Evolutionary conservation across 352 stramenopile species (phyloP), one percentile per base, ranked within the genome.

Genomic region (Phytophthora hybrid): DNA sequence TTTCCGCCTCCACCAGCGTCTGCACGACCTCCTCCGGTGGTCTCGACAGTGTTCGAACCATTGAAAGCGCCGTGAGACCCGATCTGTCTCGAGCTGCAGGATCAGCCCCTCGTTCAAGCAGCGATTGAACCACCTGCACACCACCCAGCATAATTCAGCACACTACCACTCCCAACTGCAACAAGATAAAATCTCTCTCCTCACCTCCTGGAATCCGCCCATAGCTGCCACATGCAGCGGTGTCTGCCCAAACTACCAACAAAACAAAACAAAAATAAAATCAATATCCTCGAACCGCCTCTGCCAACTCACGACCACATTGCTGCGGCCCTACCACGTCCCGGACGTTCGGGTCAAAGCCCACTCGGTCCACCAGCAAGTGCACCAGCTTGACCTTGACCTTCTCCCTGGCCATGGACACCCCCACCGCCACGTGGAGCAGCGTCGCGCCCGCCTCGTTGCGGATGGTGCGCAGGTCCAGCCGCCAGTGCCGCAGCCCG

Each of bases 191-290:
- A n/a, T n/a, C n/a, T 14, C 16, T 3, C 14, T 58, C 44, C 59
- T 19, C 58, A 89, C 83, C 65, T 96, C 76, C 10, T 72, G 58
- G 57, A 84, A 92, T 3, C 89, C 88, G 29, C 76, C 82, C 77
- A 96, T 85, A 0, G 89, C 81, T 49, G 89, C 85, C 59, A 91
- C 74, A 79, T 96, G 89, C 58, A 95, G 63, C 32, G 85, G 81
- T 18, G 86, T 93, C 46, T 84, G 85, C 19, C 87, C 89, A 79
- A 93, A 92, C 84, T 93, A 44, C 39, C 31, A 60, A 8, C 29
- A 71, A 26, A 39, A 62, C 26, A 76, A 26, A 11, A n/a, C n/a
- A n/a, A n/a, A n/a, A 26, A 26, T 10, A 37, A 37, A n/a, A 13
- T 41, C 29, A 39, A 21, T 29, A 52, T 1, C 23, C 18, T 6